Conservation (phyloP, 352 stramenopile species). For the Phytophthora vignae region DNA sequence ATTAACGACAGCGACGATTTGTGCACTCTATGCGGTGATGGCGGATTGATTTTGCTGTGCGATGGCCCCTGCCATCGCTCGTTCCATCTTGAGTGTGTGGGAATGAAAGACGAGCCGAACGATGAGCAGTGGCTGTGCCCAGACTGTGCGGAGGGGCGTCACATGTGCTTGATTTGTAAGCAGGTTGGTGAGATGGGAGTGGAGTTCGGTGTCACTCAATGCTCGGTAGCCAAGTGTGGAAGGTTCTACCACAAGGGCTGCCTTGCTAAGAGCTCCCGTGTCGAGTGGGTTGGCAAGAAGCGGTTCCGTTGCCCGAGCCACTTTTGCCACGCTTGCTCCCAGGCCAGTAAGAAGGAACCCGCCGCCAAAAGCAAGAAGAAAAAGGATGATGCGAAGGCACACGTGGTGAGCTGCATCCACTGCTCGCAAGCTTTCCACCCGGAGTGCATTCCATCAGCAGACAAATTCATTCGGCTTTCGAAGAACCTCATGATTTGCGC, state of each 20-base stretch:
- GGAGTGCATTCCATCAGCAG: constrained; percentile 77
- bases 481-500: constrained; percentile 91
- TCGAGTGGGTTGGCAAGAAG: constrained; percentile 90
- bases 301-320: constrained; percentile 93
- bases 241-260: constrained; percentile 94
- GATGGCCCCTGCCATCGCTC: constrained; percentile 93
- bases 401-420: constrained; percentile 88
- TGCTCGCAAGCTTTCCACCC: constrained; percentile 85
- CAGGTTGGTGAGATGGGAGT: constrained; percentile 90
- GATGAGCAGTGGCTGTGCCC: constrained; percentile 92
- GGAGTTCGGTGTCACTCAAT: constrained; percentile 92
- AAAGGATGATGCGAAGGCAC: constrained; percentile 25
- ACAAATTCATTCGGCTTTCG: constrained; percentile 87
- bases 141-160: constrained; percentile 88
- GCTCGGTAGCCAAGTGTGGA: constrained; percentile 91
- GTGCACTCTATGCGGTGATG: constrained; percentile 93
- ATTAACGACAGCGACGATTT: constrained; percentile 92
- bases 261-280: constrained; percentile 72
- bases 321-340: constrained; percentile 83
- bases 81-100: constrained; percentile 94
- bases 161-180: constrained; percentile 94
- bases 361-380: constrained; percentile 51
- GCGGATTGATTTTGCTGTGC: constrained; percentile 91
- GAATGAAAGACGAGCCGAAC: constrained; percentile 82
- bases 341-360: constrained; percentile 21